phyloP scores from a whole-genome alignment of 306 rosid species.

The Cucumis cinereus region DNA sequence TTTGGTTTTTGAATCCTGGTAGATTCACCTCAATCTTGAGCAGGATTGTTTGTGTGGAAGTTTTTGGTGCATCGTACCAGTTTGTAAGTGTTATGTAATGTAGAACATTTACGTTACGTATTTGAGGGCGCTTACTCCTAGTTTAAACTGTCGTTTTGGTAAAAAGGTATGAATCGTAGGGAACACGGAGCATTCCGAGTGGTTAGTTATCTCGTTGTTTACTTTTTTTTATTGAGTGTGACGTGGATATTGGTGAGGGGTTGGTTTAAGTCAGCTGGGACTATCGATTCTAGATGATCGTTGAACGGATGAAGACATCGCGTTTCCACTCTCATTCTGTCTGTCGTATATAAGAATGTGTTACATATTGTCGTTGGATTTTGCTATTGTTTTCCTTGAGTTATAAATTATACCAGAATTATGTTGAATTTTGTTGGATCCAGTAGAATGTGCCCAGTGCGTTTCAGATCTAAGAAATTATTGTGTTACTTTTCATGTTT shows the following conservation, averaged over 20 bases:
- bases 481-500: slow-evolving; percentile 5
- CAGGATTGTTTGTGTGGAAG: background rate
- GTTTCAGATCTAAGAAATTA: background rate
- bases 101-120: background rate
- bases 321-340: background rate
- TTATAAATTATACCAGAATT: background rate
- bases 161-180: background rate
- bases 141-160: background rate
- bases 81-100: background rate
- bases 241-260: background rate
- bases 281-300: background rate
- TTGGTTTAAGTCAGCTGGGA: background rate
- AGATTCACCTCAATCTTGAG: background rate
- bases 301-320: background rate
- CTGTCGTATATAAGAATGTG: background rate
- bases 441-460: background rate
- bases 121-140: background rate
- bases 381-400: background rate
- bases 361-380: background rate
- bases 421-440: background rate
- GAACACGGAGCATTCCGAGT: background rate
- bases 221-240: background rate
- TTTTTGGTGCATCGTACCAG: background rate
- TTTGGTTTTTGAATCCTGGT: background rate
- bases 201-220: background rate